Conservation (phyloP, 1,284 basidiomycete genomes). For the Cystobasidiaceae sp. region DNA sequence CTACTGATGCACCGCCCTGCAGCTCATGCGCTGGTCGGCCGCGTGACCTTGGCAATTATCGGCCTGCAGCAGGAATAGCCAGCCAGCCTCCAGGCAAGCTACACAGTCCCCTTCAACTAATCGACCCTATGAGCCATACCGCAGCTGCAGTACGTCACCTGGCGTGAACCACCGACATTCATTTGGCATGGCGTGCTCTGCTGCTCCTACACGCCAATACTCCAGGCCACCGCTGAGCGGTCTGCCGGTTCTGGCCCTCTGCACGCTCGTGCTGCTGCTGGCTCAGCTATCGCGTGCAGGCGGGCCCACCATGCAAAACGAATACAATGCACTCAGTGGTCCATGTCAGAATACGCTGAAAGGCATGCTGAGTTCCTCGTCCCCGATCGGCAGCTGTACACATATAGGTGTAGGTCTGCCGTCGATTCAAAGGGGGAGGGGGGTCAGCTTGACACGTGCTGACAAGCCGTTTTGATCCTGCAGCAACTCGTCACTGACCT, state of each 20-base stretch:
- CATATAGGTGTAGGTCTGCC: conserved; percentile 11
- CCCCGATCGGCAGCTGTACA: conserved; percentile 16
- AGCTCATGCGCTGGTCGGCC: too few species aligned
- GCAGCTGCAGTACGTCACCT: too few species aligned
- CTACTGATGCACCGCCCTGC: too few species aligned
- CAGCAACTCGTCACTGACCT: not conserved
- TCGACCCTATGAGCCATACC: too few species aligned
- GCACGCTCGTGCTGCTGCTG: not conserved
- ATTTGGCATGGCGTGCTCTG: too few species aligned
- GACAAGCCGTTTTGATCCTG: not conserved
- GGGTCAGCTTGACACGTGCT: not conserved
- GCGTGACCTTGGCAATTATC: too few species aligned
- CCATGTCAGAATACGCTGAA: conserved; percentile 9
- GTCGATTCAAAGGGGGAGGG: not conserved
- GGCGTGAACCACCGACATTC: too few species aligned
- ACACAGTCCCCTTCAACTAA: too few species aligned
- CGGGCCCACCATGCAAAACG: not conserved
- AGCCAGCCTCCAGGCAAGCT: too few species aligned
- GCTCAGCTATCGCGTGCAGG: not conserved
- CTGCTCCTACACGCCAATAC: too few species aligned
- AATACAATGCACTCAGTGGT: not conserved
- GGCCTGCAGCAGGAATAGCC: too few species aligned
- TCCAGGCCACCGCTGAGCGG: too few species aligned
- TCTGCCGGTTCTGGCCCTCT: not conserved
- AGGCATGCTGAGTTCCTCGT: not conserved